Base-by-base conservation (phyloP, 1,284 basidiomycete species). In the Pseudozyma sp. region DNA sequence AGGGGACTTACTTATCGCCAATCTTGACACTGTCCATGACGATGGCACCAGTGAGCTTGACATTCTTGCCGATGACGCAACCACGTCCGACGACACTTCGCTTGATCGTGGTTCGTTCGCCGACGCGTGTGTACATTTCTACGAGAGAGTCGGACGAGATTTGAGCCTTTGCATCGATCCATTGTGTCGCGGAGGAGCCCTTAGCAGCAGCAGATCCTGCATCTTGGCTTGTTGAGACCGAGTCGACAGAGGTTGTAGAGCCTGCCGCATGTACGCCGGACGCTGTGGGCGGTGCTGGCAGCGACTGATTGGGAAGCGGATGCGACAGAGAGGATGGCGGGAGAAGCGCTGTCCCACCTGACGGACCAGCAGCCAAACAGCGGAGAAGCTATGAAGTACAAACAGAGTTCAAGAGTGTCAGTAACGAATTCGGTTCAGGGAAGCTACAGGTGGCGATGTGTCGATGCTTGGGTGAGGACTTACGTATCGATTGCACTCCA, bases 11-110 rank as follows among this genome's bases (percentile, higher is more conserved):
- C 93, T 93, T 93, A 70, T 96, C 93, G 34, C 89, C 93, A 31
- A 99, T 88, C 3, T 92, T 88, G 76, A 94, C 95, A 79, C 94
- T 93, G 52, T 97, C 95, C 84, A 97, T 89, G 34, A 99, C 85
- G 12, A 98, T 89, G 78, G 92, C 95, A n/a, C 93, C 92, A 1
- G 88, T 89, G 59, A 98, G 90, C 85, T 92, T 94, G 35, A 89
- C 92, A 86, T 92, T 92, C 83, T 91, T 93, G 12, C 94, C 95
- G 67, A 98, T 93, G 21, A 90, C 86, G 79, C 94, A 96, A 81
- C 95, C 93, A 67, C 91, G 89, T 6, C 96, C 96, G 25, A 98
- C 89, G 21, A 95, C 89, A 9, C 91, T 92, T 75, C 92, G 91
- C 85, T 97, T 98, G 85, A 99, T 91, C 38, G 88, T 91, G 18